Base-by-base conservation (phyloP, 2,329 filamentous ascomycete genomes). In the Coniochaeta sp. region DNA sequence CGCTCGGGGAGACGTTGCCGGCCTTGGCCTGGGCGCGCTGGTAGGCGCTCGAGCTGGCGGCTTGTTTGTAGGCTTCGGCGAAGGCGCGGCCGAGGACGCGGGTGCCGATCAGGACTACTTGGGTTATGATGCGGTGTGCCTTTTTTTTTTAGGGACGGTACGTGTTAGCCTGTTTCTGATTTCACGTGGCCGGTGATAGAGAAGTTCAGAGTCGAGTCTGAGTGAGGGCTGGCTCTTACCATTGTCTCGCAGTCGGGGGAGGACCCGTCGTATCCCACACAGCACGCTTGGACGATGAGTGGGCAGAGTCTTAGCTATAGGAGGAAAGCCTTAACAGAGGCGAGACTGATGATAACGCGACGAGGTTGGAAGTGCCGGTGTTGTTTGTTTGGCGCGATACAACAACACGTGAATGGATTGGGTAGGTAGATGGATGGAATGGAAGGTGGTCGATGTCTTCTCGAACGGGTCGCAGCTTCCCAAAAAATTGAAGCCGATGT, bases 21-120 rank as follows among this genome's bases (percentile, higher is more conserved):
- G 76, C 72, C 69, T 89, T 89, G 64, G 82, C 83, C 66, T 88
- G 86, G 59, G 90, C 86, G 65, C 88, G 88, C 67, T 89, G 87
- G 75, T 96, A 95, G 73, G 90, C 85, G 64, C 89, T 90, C 3
- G 92, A 89, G 36, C 93, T 93, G 62, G 91, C 87, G 57, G 95
- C 95, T 81, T 99, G 95, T 74, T 91, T 92, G 80, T 96, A 99
- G 66, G 95, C 95, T 78, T 97, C 95, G 69, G 87, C 81, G 73
- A 98, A 95, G 69, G 95, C 93, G 68, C 93, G 91, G 65, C 93
- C 92, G 74, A 99, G 86, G 68, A 98, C 95, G 69, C 95, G 91
- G 64, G 87, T 85, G 79, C 93, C 93, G 70, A 91, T 92, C 67
- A 98, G 75, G 77, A 97, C 87, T 77, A 96, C 92, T 79, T 96